phyloP scores from a whole-genome alignment of 768 basidiomycete genomes.

The Leucocoprinus sp. region DNA sequence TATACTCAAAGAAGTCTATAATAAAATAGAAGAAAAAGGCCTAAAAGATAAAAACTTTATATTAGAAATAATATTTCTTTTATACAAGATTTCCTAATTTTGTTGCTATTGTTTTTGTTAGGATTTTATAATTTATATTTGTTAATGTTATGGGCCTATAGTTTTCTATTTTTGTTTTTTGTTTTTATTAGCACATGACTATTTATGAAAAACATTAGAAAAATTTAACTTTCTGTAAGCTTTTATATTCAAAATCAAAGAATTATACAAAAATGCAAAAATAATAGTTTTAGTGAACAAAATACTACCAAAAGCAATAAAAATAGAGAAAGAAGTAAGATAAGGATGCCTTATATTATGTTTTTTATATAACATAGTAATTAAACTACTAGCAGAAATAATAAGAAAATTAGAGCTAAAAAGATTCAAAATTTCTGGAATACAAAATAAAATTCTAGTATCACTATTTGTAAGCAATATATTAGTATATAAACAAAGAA shows the following conservation, averaged over 20 bases:
- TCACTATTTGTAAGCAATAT: constrained; percentile 32
- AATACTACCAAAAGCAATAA: constrained; percentile 13
- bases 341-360: constrained; percentile 33
- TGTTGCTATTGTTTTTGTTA: no score
- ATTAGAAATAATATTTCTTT: constrained; percentile 27
- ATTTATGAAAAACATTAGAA: constrained; percentile 20
- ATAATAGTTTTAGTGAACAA: constrained; percentile 26
- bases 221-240: constrained; percentile 17
- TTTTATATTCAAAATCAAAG: constrained; percentile 21
- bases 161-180: no score
- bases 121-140: no score
- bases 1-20: constrained; percentile 12
- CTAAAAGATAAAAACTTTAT: constrained; percentile 17
- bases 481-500: constrained; percentile 10
- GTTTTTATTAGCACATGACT: constrained; percentile 23
- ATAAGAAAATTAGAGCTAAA: constrained; percentile 20
- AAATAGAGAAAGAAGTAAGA: constrained; percentile 21
- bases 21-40: constrained; percentile 23
- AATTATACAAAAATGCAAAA: constrained; percentile 5
- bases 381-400: constrained; percentile 25
- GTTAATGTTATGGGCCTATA: no score
- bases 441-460: constrained; percentile 16
- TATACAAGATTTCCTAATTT: constrained; percentile 33
- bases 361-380: constrained; percentile 27
- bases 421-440: constrained; percentile 17